Percentiles rank a stretch among this genome's conserved stretches.
phyloP scores from a whole-genome alignment of 2,329 filamentous ascomycete genomes.

The Trichoderma asperellum region DNA sequence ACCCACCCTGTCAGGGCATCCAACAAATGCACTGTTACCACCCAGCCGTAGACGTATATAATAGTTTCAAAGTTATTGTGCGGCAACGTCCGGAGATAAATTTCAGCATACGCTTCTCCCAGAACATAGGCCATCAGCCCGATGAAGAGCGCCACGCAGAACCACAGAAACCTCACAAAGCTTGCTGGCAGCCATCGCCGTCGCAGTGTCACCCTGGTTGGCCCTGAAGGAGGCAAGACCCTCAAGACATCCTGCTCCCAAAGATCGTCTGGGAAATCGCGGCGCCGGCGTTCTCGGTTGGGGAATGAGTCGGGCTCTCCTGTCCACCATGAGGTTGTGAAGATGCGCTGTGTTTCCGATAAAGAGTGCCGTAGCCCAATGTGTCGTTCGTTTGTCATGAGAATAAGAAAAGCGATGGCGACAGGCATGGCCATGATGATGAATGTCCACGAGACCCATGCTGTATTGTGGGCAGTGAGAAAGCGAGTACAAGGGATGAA shows the following conservation, averaged over 20 bases:
- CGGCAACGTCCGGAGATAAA: conserved; percentile 68
- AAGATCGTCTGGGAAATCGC: conserved; percentile 42
- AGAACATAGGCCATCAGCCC: conserved; percentile 68
- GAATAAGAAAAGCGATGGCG: conserved; percentile 65
- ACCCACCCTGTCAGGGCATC: conserved; percentile 70
- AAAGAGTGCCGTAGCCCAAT: conserved; percentile 63
- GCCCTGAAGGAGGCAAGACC: conserved; percentile 34
- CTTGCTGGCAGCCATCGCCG: conserved; percentile 65
- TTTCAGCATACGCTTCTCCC: conserved; percentile 70
- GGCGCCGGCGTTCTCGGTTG: conserved; percentile 49
- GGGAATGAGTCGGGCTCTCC: conserved; percentile 57
- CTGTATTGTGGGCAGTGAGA: conserved; percentile 65
- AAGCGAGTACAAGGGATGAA: conserved; percentile 56
- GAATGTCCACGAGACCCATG: conserved; percentile 72
- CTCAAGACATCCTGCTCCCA: conserved; percentile 46
- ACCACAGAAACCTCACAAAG: conserved; percentile 72
- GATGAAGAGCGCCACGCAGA: conserved; percentile 65
- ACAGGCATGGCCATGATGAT: conserved; percentile 71
- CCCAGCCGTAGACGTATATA: conserved; percentile 72
- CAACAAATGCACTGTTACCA: conserved; percentile 66
- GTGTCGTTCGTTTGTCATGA: conserved; percentile 66
- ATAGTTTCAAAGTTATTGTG: conserved; percentile 69
- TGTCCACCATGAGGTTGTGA: conserved; percentile 68
- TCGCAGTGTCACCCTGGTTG: conserved; percentile 48
- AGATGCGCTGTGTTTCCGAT: conserved; percentile 69